Evolutionary conservation across 495 filamentous ascomycete species (phyloP).

Genomic region (Aspergillus olivimuriae): DNA sequence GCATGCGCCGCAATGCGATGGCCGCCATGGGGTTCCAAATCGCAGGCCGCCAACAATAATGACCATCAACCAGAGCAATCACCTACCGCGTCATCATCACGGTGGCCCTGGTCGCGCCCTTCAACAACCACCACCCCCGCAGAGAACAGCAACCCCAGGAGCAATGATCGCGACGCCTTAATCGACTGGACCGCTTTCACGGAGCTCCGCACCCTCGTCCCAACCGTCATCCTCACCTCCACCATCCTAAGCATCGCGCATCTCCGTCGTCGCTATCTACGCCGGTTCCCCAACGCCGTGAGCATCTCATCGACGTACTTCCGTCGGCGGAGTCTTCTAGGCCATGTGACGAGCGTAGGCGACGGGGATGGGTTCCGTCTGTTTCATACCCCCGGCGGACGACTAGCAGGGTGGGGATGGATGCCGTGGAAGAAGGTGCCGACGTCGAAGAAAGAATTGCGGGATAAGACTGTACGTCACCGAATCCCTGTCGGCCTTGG

Average conservation of each 20-base stretch:
- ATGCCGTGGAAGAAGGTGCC: slow-evolving; percentile 69
- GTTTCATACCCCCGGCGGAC: slow-evolving; percentile 88
- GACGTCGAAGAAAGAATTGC: slow-evolving; percentile 55
- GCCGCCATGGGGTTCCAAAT: slow-evolving; percentile 42
- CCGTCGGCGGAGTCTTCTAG: slow-evolving; percentile 67
- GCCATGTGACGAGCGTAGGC: slow-evolving; percentile 85
- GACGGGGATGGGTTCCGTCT: slow-evolving; percentile 93
- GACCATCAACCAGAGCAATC: slow-evolving; percentile 18
- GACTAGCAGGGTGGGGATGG: slow-evolving; percentile 87
- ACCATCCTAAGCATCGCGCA: slow-evolving; percentile 52
- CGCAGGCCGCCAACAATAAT: slow-evolving; percentile 22
- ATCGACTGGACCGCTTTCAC: slow-evolving; percentile 62
- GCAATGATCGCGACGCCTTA: too few relatives aligned
- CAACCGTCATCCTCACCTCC: slow-evolving; percentile 63
- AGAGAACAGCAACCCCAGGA: background rate
- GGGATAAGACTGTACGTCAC: slow-evolving; percentile 65
- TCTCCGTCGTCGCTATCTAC: slow-evolving; percentile 58
- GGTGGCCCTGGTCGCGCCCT: too few relatives aligned
- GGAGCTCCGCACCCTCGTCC: slow-evolving; percentile 57
- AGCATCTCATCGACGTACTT: slow-evolving; percentile 64
- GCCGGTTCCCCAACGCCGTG: slow-evolving; percentile 67
- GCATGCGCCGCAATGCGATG: slow-evolving; percentile 46
- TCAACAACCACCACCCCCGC: slow-evolving; percentile 11
- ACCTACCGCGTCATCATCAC: slow-evolving; percentile 1
- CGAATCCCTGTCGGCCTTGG: too few relatives aligned